Conservation (phyloP, 352 stramenopile species). For the Phytophthora kernoviae region DNA sequence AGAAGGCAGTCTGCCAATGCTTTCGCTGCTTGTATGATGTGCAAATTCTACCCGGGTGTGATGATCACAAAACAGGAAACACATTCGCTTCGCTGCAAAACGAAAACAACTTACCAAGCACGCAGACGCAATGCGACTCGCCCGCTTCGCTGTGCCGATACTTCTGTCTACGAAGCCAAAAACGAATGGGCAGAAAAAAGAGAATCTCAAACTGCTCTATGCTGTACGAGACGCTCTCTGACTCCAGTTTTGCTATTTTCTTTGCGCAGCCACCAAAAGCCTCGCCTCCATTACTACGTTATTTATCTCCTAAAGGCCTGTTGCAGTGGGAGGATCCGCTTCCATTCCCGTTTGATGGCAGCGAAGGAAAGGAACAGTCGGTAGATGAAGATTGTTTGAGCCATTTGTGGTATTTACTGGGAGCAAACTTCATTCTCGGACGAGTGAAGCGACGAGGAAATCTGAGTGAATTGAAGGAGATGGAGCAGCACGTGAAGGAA, state of each 20-base stretch:
- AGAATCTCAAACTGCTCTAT: constrained; percentile 68
- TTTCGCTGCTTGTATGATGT: constrained; percentile 80
- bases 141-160: constrained; percentile 64
- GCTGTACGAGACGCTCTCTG: constrained; percentile 49
- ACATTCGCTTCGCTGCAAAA: constrained; percentile 42
- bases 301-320: constrained; percentile 42
- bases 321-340: constrained; percentile 29
- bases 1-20: constrained; percentile 63
- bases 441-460: constrained; percentile 67
- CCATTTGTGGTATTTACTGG: constrained; percentile 76
- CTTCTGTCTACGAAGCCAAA: constrained; percentile 57
- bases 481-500: constrained; percentile 65
- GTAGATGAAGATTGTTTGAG: constrained; percentile 42
- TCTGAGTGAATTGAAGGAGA: constrained; percentile 55
- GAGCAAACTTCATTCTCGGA: constrained; percentile 71
- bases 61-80: constrained; percentile 64
- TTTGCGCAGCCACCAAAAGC: constrained; percentile 12
- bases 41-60: constrained; percentile 56
- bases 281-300: constrained; percentile 30
- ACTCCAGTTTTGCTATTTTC: constrained; percentile 27
- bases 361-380: background rate
- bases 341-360: constrained; percentile 19
- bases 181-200: constrained; percentile 78
- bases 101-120: constrained; percentile 21
- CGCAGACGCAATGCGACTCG: constrained; percentile 37